Conservation (phyloP, 2,329 filamentous ascomycete genomes). For the Phialophora chinensis region DNA sequence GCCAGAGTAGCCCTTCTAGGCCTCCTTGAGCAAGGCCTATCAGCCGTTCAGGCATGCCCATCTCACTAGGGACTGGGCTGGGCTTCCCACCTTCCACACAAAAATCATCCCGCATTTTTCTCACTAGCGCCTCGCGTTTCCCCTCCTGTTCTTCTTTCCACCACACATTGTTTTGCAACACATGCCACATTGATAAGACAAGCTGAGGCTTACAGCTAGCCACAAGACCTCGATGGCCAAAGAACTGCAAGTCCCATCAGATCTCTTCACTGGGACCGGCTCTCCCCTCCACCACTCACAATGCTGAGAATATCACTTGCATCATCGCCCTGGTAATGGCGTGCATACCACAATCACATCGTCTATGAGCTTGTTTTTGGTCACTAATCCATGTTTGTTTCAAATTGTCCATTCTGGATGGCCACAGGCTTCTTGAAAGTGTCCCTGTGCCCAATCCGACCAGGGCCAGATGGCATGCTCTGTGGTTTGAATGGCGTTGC, state of each 20-base stretch:
- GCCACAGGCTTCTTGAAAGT: not conserved
- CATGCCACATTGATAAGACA: not conserved
- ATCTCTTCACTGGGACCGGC: not conserved
- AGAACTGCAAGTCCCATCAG: not conserved
- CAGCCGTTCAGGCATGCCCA: not conserved
- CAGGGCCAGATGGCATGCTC: not conserved
- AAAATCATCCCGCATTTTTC: not conserved
- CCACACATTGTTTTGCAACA: slow-evolving; percentile 4
- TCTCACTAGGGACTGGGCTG: not conserved
- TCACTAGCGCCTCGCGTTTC: not conserved
- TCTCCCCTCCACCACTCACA: not conserved
- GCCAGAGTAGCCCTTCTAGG: not conserved
- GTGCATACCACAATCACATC: slow-evolving; percentile 16
- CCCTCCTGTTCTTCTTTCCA: slow-evolving; percentile 6
- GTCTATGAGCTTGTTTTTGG: slow-evolving; percentile 19
- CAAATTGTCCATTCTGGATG: slow-evolving; percentile 17
- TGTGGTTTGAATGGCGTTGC: slow-evolving; percentile 4
- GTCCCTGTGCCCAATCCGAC: slow-evolving; percentile 14
- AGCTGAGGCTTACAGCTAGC: slow-evolving; percentile 8
- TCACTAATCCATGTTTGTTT: slow-evolving; percentile 17
- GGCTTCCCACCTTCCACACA: not conserved
- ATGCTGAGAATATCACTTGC: slow-evolving; percentile 5
- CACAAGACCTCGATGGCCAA: not conserved
- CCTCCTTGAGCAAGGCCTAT: not conserved
- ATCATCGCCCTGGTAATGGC: slow-evolving; percentile 18